These are phyloP conservation scores for Carallia brachiata DNA, from an alignment of 345 rosid genomes.

Conservation along the genomic window DNA sequence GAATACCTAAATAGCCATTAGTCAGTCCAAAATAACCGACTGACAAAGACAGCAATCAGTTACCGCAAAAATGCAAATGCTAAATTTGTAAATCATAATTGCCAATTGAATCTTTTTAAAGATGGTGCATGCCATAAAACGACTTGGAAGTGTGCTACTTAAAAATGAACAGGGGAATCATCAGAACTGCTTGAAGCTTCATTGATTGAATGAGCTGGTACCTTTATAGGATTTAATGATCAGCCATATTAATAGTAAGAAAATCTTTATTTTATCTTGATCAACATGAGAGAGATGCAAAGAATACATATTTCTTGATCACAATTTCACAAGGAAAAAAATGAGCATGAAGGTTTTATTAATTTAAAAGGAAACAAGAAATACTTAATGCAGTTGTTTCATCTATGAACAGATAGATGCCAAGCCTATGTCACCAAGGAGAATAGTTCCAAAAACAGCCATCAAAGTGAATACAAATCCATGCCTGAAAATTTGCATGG, in stretches of 20 bases:
- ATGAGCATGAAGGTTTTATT: neutral
- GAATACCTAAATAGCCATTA: constrained; percentile 39
- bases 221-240: too few relatives aligned
- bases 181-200: too few relatives aligned
- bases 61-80: neutral
- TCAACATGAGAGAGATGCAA: too few relatives aligned
- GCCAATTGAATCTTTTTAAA: too few relatives aligned
- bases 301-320: neutral
- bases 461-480: neutral
- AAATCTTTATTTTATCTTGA: too few relatives aligned
- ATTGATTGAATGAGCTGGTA: too few relatives aligned
- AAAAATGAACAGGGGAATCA: too few relatives aligned
- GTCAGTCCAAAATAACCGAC: constrained; percentile 1
- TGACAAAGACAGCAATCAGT: neutral
- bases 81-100: neutral
- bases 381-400: neutral
- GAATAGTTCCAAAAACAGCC: neutral
- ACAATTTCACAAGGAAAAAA: neutral
- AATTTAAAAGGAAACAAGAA: neutral
- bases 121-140: too few relatives aligned
- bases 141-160: too few relatives aligned
- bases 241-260: too few relatives aligned
- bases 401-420: neutral
- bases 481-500: constrained; percentile 59
- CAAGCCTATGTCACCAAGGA: neutral